These are phyloP conservation scores for Otatea glauca DNA, from an alignment of 176 grass and related monocot genomes.

Conservation along the genomic window DNA sequence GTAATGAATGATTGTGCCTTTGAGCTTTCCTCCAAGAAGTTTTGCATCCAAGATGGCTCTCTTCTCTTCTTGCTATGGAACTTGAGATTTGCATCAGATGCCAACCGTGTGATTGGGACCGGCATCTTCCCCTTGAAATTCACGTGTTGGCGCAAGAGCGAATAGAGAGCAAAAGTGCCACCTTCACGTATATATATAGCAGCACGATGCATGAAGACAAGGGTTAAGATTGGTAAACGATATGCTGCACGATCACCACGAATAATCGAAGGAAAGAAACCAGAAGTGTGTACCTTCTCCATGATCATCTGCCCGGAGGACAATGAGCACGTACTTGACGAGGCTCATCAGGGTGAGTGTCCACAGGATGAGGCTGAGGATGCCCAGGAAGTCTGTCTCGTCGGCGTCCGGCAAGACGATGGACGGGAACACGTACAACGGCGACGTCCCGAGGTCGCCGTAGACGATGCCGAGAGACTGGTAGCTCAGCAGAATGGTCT, in stretches of 20 bases:
- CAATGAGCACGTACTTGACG: constrained; percentile 65
- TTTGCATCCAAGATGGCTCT: constrained; percentile 35
- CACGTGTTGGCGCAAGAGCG: constrained; percentile 63
- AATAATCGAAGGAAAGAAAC: not conserved
- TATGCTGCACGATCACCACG: not conserved
- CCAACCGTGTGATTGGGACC: constrained; percentile 38
- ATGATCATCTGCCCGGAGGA: constrained; percentile 67
- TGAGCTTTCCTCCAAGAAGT: constrained; percentile 49
- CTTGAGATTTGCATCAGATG: constrained; percentile 50
- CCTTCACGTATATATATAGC: constrained; percentile 20
- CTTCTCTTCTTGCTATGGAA: constrained; percentile 43
- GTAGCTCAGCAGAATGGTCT: constrained; percentile 50
- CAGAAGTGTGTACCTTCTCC: constrained; percentile 48
- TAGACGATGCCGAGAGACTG: constrained; percentile 74
- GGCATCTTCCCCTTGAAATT: constrained; percentile 60
- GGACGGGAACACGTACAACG: constrained; percentile 76
- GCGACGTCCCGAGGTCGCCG: constrained; percentile 68
- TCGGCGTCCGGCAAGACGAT: constrained; percentile 45
- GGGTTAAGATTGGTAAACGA: not conserved
- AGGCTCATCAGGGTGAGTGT: constrained; percentile 63
- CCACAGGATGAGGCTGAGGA: constrained; percentile 72
- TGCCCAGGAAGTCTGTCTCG: constrained; percentile 56
- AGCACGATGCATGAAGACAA: not conserved
- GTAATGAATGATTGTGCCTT: constrained; percentile 46
- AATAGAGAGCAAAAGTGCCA: constrained; percentile 77